Base-by-base conservation (phyloP, 805 yeast species). In the Isabelozyma heimii region DNA sequence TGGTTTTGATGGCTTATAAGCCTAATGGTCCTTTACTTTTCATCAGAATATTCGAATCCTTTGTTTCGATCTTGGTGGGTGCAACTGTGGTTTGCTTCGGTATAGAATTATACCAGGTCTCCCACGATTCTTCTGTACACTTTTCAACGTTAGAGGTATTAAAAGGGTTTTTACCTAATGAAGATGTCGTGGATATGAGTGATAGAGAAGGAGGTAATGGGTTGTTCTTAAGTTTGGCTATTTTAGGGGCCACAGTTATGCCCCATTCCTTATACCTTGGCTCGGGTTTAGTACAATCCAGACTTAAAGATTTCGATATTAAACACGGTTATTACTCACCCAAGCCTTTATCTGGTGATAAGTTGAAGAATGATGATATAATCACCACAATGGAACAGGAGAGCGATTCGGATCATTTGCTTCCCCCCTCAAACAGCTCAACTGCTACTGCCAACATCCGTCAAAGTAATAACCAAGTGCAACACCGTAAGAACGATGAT, bases 221-320 rank as follows among this genome's bases (percentile, higher is more conserved):
- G 0, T 67, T 88, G 27, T 90, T 84, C 60, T 70, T 89, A 16
- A 82, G 92, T 20, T 74, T 91, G 55, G 97, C 96, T 24, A 88
- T 91, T 44, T 73, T 90, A 47, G 97, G 97, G 20, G 97, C 97
- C 9, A 91, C 97, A 0, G 97, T 91, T 20, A 91, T 91, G 97
- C 97, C 97, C 1, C 97, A 91, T 61, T 84, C 91, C 1, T 70
- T 91, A 44, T 89, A 87, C 58, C 70, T 91, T 48, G 97, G 97
- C 1, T 86, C 94, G 0, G 92, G 94, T 5, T 72, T 91, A 44
- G 97, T 90, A 6, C 95, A 90, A 63, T 88, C 96, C 20, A 78
- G 97, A 54, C 72, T 91, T 41, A 77, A 78, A 55, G 96, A 89
- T 27, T 90, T 74, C 57, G 97, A 91, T 63, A 56, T 76, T 2